Evolutionary conservation across 176 grass and related monocot genomes (phyloP).

Genomic region (Cenchrus purpureus): DNA sequence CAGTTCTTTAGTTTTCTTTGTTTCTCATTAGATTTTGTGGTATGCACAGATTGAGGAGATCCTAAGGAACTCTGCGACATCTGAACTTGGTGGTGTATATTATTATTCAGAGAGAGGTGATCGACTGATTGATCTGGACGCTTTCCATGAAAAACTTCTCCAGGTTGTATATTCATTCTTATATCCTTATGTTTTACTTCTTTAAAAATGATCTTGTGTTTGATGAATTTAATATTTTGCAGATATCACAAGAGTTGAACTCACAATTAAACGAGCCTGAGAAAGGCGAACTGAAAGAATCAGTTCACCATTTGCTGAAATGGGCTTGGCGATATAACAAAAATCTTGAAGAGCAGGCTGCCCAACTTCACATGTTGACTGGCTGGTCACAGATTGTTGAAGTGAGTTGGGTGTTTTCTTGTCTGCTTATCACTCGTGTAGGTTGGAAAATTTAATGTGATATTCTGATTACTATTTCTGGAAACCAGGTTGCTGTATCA

Average conservation of each 20-base stretch:
- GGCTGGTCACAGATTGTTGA: constrained; percentile 98
- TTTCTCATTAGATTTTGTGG: constrained; percentile 31
- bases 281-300: constrained; percentile 74
- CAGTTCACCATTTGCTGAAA: constrained; percentile 86
- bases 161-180: constrained; percentile 61
- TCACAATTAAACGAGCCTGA: constrained; percentile 64
- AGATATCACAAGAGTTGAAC: constrained; percentile 67
- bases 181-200: not conserved
- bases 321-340: constrained; percentile 95
- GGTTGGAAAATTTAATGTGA: not conserved
- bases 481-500: constrained; percentile 80
- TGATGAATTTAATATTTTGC: constrained; percentile 27
- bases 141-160: constrained; percentile 81
- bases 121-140: constrained; percentile 81
- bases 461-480: constrained; percentile 9
- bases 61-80: constrained; percentile 66
- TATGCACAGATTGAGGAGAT: constrained; percentile 74
- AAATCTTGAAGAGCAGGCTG: constrained; percentile 96
- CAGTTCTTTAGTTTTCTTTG: constrained; percentile 2
- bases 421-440: constrained; percentile 24
- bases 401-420: constrained; percentile 54
- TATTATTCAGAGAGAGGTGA: constrained; percentile 96
- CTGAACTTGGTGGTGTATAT: constrained; percentile 85
- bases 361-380: constrained; percentile 96
- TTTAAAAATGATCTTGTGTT: constrained; percentile 11